Evolutionary conservation across 2,329 filamentous ascomycete genomes (phyloP).

Genomic region (Chalaropsis thielavioides): DNA sequence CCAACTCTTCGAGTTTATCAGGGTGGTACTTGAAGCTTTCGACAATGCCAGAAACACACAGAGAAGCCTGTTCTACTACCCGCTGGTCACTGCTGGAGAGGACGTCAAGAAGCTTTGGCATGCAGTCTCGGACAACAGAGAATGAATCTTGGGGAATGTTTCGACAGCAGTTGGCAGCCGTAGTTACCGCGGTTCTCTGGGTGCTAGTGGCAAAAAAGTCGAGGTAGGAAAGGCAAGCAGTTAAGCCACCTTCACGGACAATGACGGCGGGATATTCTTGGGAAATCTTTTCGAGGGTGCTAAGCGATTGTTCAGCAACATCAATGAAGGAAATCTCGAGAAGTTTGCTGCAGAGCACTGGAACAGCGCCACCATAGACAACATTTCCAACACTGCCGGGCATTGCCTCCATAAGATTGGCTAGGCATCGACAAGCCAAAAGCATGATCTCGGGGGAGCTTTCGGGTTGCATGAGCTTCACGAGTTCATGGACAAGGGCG

Average conservation of each 20-base stretch:
- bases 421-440: conserved; percentile 83
- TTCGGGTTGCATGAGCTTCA: conserved; percentile 72
- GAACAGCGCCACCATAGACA: conserved; percentile 92
- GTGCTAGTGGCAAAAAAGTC: conserved; percentile 98
- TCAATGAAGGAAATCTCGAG: conserved; percentile 96
- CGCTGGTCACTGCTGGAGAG: conserved; percentile 86
- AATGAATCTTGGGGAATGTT: conserved; percentile 94
- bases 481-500: conserved; percentile 86
- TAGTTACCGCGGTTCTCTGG: conserved; percentile 90
- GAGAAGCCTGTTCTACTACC: conserved; percentile 89
- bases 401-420: conserved; percentile 94
- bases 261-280: conserved; percentile 90
- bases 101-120: conserved; percentile 87
- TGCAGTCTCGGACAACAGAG: conserved; percentile 78
- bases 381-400: conserved; percentile 88
- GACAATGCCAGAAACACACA: conserved; percentile 89
- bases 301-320: conserved; percentile 88
- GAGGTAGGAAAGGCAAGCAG: conserved; percentile 86
- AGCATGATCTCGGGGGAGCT: conserved; percentile 96
- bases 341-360: conserved; percentile 85
- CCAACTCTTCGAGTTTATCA: conserved; percentile 77
- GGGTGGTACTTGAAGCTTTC: conserved; percentile 91
- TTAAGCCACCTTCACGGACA: conserved; percentile 86
- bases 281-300: conserved; percentile 94
- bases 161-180: conserved; percentile 93